Conservation (phyloP, 163 green algal genomes). For the Prototheca wickerhamii region DNA sequence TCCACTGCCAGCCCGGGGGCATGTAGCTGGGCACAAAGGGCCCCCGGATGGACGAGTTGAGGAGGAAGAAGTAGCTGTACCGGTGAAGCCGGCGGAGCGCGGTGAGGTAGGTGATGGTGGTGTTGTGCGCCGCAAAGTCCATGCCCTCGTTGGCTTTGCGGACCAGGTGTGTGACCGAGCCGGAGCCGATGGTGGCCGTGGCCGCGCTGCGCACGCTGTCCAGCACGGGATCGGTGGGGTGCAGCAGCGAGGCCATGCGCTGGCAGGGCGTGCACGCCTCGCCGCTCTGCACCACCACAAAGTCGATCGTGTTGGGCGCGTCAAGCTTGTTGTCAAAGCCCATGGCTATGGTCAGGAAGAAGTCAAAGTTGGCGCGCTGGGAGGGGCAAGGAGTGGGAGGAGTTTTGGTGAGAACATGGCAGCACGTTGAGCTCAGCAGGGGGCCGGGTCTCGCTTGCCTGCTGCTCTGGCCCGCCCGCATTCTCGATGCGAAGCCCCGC, state of each 20-base stretch:
- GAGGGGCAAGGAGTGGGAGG: background rate
- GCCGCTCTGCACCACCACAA: slow-evolving; percentile 39
- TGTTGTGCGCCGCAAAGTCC: slow-evolving; percentile 74
- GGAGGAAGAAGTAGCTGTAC: slow-evolving; percentile 64
- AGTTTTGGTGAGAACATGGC: background rate
- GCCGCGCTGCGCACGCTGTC: too few relatives aligned
- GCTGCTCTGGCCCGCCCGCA: too few relatives aligned
- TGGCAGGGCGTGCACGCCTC: slow-evolving; percentile 35
- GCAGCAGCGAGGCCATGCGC: slow-evolving; percentile 4
- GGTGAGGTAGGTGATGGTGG: slow-evolving; percentile 43
- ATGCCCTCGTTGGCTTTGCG: slow-evolving; percentile 68
- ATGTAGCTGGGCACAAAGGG: slow-evolving; percentile 60
- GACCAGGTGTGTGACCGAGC: slow-evolving; percentile 36
- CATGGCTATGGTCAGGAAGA: slow-evolving; percentile 53
- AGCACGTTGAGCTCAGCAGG: background rate
- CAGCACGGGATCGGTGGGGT: too few relatives aligned
- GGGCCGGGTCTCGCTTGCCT: too few relatives aligned
- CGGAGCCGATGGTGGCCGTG: too few relatives aligned
- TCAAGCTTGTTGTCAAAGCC: slow-evolving; percentile 23
- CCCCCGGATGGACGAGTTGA: slow-evolving; percentile 61
- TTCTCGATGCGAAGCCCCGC: too few relatives aligned
- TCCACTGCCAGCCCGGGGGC: slow-evolving; percentile 63
- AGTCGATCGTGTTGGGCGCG: slow-evolving; percentile 23
- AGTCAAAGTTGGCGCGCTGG: slow-evolving; percentile 54
- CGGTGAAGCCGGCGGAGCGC: slow-evolving; percentile 11